Conservation (phyloP, 1,284 basidiomycete genomes). For the Boletus albobrunnescens region DNA sequence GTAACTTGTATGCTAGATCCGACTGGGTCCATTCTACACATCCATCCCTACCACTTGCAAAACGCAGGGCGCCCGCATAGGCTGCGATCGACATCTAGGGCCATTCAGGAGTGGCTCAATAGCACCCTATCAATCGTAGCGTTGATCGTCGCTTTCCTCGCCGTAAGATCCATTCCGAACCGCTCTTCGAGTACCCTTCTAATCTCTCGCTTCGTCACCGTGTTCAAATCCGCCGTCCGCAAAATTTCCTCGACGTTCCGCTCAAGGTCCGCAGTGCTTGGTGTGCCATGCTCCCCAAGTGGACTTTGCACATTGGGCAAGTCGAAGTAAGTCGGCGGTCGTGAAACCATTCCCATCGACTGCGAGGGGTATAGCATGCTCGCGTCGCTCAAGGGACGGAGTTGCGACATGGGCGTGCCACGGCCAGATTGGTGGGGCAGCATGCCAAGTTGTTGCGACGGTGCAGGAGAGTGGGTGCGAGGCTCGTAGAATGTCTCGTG, state of each 20-base stretch:
- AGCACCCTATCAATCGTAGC: conserved; percentile 65
- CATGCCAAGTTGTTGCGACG: conserved; percentile 54
- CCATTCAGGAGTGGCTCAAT: conserved; percentile 29
- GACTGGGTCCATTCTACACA: conserved; percentile 15
- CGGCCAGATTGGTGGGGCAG: conserved; percentile 70
- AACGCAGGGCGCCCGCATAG: neutral
- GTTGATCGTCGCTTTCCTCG: conserved; percentile 67
- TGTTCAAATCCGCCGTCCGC: conserved; percentile 76
- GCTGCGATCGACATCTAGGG: neutral
- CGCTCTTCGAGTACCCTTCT: conserved; percentile 75
- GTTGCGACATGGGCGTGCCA: conserved; percentile 55
- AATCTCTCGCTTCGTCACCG: conserved; percentile 86
- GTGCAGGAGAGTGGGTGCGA: conserved; percentile 64
- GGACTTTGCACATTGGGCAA: conserved; percentile 53
- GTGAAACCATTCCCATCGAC: conserved; percentile 57
- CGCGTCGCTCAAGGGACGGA: conserved; percentile 40
- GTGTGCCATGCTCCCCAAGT: conserved; percentile 43
- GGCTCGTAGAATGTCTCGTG: conserved; percentile 78
- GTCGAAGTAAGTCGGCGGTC: conserved; percentile 72
- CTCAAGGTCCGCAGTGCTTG: conserved; percentile 70
- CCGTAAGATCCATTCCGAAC: conserved; percentile 68
- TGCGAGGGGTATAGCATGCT: conserved; percentile 50
- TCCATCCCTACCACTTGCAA: conserved; percentile 7
- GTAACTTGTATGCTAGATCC: conserved; percentile 24
- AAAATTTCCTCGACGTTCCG: conserved; percentile 69